Conservation (phyloP, 352 stramenopile genomes). For the Phytophthora nicotianae region DNA sequence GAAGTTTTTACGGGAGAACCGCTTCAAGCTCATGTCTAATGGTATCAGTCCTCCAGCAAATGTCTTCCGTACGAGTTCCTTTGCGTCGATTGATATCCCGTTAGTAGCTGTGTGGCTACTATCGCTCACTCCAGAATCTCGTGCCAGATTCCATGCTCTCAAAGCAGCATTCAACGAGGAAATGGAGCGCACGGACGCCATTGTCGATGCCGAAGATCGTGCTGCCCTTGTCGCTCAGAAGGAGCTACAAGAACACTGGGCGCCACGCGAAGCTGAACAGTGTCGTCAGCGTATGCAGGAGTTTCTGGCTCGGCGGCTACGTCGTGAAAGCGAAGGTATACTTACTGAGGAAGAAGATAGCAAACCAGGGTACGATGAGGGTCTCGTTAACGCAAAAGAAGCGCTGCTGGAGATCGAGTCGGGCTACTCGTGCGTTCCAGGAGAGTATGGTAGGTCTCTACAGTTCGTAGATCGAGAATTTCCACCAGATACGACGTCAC, state of each 20-base stretch:
- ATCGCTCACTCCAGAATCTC: conserved; percentile 83
- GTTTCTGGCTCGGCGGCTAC: conserved; percentile 72
- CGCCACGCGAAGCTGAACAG: conserved; percentile 65
- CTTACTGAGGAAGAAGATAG: conserved; percentile 41
- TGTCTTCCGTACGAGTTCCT: conserved; percentile 90
- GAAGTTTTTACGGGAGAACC: conserved; percentile 93
- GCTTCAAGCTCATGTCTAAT: conserved; percentile 94
- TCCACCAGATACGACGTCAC: conserved; percentile 71
- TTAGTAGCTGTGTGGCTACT: conserved; percentile 91
- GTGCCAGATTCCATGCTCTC: conserved; percentile 87
- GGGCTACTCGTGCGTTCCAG: conserved; percentile 76
- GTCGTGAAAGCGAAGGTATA: conserved; percentile 71
- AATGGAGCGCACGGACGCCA: conserved; percentile 79
- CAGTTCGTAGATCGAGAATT: conserved; percentile 93
- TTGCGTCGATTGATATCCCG: conserved; percentile 90
- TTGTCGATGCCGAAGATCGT: conserved; percentile 76
- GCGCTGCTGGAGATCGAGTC: conserved; percentile 87
- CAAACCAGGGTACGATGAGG: conserved; percentile 63
- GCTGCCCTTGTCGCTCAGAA: conserved; percentile 53
- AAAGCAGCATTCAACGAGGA: conserved; percentile 89
- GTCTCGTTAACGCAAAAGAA: conserved; percentile 81
- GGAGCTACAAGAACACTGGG: conserved; percentile 61
- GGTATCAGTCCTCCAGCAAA: conserved; percentile 90
- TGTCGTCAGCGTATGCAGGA: conserved; percentile 78
- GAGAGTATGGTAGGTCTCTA: conserved; percentile 75